Evolutionary conservation across 1,284 basidiomycete genomes (phyloP), one percentile per base, ranked within the genome.

Genomic region (Moesziomyces sp.): DNA sequence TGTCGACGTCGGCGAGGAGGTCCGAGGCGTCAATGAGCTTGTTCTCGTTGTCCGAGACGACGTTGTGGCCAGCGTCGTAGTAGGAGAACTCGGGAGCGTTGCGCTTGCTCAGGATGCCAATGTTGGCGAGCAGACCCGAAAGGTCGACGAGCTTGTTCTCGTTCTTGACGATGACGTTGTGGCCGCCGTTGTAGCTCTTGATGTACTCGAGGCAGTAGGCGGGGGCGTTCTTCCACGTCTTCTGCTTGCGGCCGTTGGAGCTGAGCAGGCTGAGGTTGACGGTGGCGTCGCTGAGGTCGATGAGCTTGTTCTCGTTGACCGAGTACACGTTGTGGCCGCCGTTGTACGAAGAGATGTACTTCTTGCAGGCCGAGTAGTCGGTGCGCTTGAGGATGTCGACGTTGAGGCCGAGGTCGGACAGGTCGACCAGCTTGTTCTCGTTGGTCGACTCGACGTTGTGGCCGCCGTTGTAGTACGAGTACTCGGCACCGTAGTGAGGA

Each of bases 291-390:
- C 57, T 61, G 46, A 46, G 28, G 50, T 74, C 72, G 59, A 74
- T 45, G n/a, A 70, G 57, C 67, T 71, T 71, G 72, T 74, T 74
- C 64, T 70, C 63, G 67, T 67, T 71, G 67, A 66, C 59, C 26
- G 53, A 53, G 61, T 70, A 70, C 54, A 71, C 67, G 67, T 74
- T 74, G 72, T 74, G 58, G 5, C 72, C 72, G 21, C 67, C 72
- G 58, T 74, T 67, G 72, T 74, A 74, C n/a, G 52, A 57, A 3
- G 57, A 61, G 59, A 74, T 48, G 67, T 74, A 74, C 66, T 66
- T 70, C 51, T 61, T 56, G 66, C 71, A 74, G 30, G 35, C 58
- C 30, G 40, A 34, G 55, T 68, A 61, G 61, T 65, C 48, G 53
- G 60, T 55, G 49, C 70, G 70, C 66, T 66, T 69, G 62, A 70